Percentiles rank a stretch among this genome's conserved stretches.
Evolutionary conservation across 2,329 filamentous ascomycete genomes (phyloP).

Genomic region (Phoma sp.): DNA sequence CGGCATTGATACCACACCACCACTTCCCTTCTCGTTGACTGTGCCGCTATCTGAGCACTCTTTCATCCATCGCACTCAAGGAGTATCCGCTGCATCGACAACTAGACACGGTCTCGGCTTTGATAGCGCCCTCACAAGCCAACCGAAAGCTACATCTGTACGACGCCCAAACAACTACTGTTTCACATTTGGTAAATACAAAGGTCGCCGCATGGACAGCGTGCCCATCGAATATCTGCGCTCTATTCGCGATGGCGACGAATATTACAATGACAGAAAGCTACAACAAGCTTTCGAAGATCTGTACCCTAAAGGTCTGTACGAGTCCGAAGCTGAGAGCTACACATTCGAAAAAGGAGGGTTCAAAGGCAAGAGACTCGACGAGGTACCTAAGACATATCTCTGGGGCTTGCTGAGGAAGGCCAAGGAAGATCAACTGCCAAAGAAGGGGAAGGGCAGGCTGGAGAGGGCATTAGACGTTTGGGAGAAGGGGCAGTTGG

Average conservation of each 20-base stretch:
- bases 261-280: slow-evolving; percentile 5
- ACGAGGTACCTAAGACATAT: slow-evolving; percentile 13
- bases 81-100: not conserved
- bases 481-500: slow-evolving; percentile 12
- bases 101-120: slow-evolving; percentile 13
- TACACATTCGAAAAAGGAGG: slow-evolving; percentile 10
- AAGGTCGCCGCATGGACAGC: slow-evolving; percentile 14
- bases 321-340: slow-evolving; percentile 9
- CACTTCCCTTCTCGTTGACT: slow-evolving; percentile 11
- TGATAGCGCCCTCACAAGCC: not conserved
- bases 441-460: not conserved
- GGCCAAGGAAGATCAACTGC: not conserved
- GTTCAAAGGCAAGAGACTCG: slow-evolving; percentile 11
- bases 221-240: slow-evolving; percentile 12
- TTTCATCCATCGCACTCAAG: not conserved
- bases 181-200: slow-evolving; percentile 10
- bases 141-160: not conserved
- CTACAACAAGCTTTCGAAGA: slow-evolving; percentile 9
- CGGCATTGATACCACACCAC: not conserved
- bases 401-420: slow-evolving; percentile 8
- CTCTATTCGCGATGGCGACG: slow-evolving; percentile 1
- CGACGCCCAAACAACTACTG: slow-evolving; percentile 15
- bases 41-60: slow-evolving; percentile 5
- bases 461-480: slow-evolving; percentile 10
- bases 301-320: slow-evolving; percentile 11